Percentiles rank a stretch among this genome's conserved stretches.
Evolutionary conservation across 164 flowering plant genomes (phyloP).

Genomic region (Kingdonia uniflora): DNA sequence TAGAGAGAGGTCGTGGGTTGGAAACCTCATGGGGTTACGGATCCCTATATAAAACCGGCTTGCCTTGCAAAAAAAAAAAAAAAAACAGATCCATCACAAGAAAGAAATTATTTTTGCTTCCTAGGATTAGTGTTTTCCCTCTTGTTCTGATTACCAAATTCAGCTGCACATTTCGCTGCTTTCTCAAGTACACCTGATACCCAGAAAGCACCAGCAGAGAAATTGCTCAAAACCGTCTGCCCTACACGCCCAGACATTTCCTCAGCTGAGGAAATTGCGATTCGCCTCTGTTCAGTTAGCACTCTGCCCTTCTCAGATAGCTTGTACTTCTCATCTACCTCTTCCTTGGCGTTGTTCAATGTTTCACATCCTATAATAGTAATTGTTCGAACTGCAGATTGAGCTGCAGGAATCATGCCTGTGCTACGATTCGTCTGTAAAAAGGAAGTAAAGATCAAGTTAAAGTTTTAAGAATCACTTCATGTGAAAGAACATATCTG

Average conservation of each 20-base stretch:
- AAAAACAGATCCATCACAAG: too few relatives aligned
- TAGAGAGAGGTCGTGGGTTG: too few relatives aligned
- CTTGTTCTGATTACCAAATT: constrained; percentile 6
- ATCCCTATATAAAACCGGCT: too few relatives aligned
- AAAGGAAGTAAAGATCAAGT: background rate
- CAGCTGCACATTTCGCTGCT: constrained; percentile 8
- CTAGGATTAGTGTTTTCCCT: constrained; percentile 5
- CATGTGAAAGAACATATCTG: background rate
- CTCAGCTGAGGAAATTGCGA: constrained; percentile 6
- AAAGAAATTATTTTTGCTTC: constrained; percentile 13
- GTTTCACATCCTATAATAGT: constrained; percentile 7
- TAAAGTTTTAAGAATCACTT: background rate
- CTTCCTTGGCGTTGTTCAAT: constrained; percentile 6
- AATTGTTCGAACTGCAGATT: background rate
- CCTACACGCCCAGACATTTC: constrained; percentile 1
- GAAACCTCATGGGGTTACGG: too few relatives aligned
- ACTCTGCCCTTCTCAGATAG: constrained; percentile 10
- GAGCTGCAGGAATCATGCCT: constrained; percentile 1
- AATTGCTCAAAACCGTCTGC: background rate
- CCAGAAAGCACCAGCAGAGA: constrained; percentile 10
- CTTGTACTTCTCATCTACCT: constrained; percentile 6
- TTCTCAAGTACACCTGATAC: constrained; percentile 13
- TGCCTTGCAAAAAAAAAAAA: too few relatives aligned
- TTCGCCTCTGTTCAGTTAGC: constrained; percentile 1
- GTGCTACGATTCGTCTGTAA: background rate